These are phyloP conservation scores for Coemansia sp. DNA, from an alignment of 192 early-diverging fungal genomes.

Conservation along the genomic window DNA sequence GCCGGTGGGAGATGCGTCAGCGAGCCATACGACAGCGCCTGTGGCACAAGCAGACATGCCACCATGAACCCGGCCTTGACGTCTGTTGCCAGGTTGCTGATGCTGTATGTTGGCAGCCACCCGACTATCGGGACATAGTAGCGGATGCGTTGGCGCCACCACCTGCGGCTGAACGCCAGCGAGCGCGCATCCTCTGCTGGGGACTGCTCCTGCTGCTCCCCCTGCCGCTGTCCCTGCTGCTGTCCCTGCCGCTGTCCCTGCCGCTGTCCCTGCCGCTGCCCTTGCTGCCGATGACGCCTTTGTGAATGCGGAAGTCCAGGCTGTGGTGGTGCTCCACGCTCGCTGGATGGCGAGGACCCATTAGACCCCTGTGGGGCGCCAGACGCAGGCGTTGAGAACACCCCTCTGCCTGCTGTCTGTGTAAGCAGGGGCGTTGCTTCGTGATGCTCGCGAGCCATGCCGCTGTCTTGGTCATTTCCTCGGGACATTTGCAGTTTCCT, in stretches of 20 bases:
- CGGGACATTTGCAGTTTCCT: neutral
- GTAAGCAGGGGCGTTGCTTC: conserved; percentile 31
- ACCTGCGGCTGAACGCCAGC: conserved; percentile 19
- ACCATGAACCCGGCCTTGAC: conserved; percentile 86
- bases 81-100: conserved; percentile 68
- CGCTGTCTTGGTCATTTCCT: conserved; percentile 7
- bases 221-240: conserved; percentile 13
- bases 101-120: conserved; percentile 86
- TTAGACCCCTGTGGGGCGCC: neutral
- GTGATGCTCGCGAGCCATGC: conserved; percentile 3
- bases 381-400: conserved; percentile 1
- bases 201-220: conserved; percentile 14
- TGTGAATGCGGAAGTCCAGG: neutral
- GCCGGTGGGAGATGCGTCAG: conserved; percentile 83
- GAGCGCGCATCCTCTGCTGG: neutral
- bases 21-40: conserved; percentile 87
- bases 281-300: neutral
- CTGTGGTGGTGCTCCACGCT: neutral
- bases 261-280: conserved; percentile 16
- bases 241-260: conserved; percentile 13
- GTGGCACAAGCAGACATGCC: conserved; percentile 74
- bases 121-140: conserved; percentile 94
- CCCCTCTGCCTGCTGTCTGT: neutral
- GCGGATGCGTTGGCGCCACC: conserved; percentile 62
- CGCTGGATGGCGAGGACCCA: neutral